These are phyloP conservation scores for Agapanthus africanus DNA, from an alignment of 106 monocot genomes.

Conservation along the genomic window DNA sequence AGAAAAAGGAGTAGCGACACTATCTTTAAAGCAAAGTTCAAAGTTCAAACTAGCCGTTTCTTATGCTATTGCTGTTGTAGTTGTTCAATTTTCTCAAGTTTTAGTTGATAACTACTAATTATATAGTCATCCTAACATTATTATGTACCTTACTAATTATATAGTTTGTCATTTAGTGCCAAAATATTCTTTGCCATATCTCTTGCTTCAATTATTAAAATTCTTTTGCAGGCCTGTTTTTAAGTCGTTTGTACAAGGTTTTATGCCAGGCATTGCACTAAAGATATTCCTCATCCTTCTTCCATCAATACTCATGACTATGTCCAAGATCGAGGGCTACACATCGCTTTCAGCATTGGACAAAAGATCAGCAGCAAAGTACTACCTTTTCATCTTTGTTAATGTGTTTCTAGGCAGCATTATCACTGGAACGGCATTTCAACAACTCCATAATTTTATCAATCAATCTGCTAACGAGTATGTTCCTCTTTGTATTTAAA, in stretches of 20 bases:
- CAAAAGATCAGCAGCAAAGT: constrained; percentile 79
- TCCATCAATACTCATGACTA: constrained; percentile 75
- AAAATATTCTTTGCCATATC: not conserved
- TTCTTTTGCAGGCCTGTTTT: constrained; percentile 43
- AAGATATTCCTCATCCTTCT: constrained; percentile 83
- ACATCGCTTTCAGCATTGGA: constrained; percentile 65
- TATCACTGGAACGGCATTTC: constrained; percentile 82
- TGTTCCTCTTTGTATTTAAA: constrained; percentile 6
- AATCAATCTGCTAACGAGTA: constrained; percentile 75
- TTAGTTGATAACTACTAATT: no score
- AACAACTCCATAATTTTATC: constrained; percentile 71
- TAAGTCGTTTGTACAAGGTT: constrained; percentile 89
- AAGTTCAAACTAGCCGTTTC: no score
- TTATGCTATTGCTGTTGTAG: no score
- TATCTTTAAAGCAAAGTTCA: no score
- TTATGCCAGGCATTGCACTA: constrained; percentile 79
- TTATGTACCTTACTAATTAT: not conserved
- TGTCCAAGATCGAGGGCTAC: constrained; percentile 89
- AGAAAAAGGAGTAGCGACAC: no score
- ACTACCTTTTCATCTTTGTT: constrained; percentile 72
- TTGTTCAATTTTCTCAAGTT: no score
- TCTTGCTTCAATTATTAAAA: not conserved
- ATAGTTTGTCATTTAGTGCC: not conserved
- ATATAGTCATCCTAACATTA: no score
- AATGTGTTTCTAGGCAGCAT: constrained; percentile 95